Evolutionary conservation across 2,329 filamentous ascomycete genomes (phyloP).

Genomic region (Decorospora gaudefroyi): DNA sequence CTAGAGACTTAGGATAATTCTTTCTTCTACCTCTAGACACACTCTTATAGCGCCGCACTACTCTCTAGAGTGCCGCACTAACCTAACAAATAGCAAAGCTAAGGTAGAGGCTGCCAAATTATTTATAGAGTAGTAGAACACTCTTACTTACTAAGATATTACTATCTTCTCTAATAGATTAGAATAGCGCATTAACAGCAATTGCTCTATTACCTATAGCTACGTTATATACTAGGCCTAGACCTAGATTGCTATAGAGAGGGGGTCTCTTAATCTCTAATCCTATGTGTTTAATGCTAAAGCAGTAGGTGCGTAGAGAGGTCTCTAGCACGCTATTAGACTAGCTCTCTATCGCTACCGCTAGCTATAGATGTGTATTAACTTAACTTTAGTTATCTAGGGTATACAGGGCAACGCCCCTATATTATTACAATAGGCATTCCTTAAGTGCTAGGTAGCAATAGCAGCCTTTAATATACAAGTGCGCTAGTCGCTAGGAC

Average conservation of each 20-base stretch:
- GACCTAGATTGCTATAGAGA: neutral
- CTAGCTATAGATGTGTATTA: constrained; percentile 9
- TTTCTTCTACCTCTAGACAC: neutral
- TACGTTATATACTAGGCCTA: constrained; percentile 3
- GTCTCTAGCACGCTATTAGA: constrained; percentile 1
- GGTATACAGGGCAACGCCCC: constrained; percentile 5
- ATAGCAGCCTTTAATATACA: constrained; percentile 1
- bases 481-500: neutral
- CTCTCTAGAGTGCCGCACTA: neutral
- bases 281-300: constrained; percentile 8
- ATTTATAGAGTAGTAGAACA: neutral
- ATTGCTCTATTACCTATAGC: constrained; percentile 4
- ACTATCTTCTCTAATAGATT: constrained; percentile 13
- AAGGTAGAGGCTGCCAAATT: too few relatives aligned
- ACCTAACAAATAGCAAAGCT: neutral
- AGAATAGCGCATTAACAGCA: constrained; percentile 4
- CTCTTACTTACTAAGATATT: neutral
- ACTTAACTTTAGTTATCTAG: constrained; percentile 14
- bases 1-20: constrained; percentile 1
- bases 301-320: constrained; percentile 6
- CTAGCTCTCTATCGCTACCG: neutral
- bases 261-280: neutral
- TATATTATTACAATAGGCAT: constrained; percentile 7
- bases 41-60: constrained; percentile 4
- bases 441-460: constrained; percentile 6